Evolutionary conservation across 495 filamentous ascomycete species (phyloP), one percentile per base, ranked within the genome.

Genomic region (Articulospora tetracladia): DNA sequence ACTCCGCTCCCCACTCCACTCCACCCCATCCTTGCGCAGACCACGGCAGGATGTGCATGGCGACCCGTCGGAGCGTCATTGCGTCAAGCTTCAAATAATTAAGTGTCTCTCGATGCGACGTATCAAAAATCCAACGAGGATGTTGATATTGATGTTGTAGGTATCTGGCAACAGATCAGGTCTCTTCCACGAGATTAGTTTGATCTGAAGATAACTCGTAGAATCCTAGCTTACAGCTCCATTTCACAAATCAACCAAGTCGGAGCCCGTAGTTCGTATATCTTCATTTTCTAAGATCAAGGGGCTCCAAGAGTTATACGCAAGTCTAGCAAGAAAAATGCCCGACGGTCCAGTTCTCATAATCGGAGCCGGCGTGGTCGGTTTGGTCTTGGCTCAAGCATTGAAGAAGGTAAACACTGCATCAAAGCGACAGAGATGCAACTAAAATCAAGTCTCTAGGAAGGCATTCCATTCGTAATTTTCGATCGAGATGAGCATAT

Each of bases 381-480:
- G 80, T 24, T 72, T 84, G 1, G 73, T 75, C n/a, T 75, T 84
- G 1, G 81, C 81, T 8, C 80, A 85, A 55, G 76, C 74, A n/a
- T 73, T 85, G 3, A 48, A 55, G 36, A 58, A 58, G 56, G 44
- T 39, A 41, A 36, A 17, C 10, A 44, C 3, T 11, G 15, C n/a
- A 26, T 44, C 20, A 7, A 1, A 19, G 25, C 12, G 13, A 32
- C 41, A 41, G 7, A 1, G 19, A 20, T 41, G 6, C n/a, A 11
- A 55, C 17, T 24, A 15, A 8, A 22, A 36, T 36, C 6, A n/a
- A 20, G 20, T 6, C n/a, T 23, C 20, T 27, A 56, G 53, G 36
- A 54, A 49, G 52, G 28, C 6, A 61, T 61, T 13, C 51, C 74
- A 0, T 82, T 78, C 63, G 61, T 70, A 22, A 73, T 86, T 22